A percentile compares a stretch with the other conserved stretches of the same genome.
phyloP scores from a whole-genome alignment of 352 stramenopile genomes.

The Phytopythium helicoides region DNA sequence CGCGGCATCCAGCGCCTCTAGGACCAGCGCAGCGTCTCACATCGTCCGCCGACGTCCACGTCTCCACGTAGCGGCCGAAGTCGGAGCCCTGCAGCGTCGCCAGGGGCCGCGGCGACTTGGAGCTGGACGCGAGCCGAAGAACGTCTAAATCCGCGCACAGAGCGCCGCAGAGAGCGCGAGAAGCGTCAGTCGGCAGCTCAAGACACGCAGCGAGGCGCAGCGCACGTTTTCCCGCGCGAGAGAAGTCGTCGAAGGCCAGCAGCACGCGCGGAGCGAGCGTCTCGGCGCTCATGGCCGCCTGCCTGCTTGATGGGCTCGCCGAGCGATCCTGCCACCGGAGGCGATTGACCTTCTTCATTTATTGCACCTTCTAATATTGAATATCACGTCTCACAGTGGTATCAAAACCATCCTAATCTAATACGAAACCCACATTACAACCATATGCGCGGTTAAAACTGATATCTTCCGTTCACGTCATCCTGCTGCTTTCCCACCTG shows the following conservation, averaged over 20 bases:
- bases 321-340: too few relatives aligned
- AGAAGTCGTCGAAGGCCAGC: conserved; percentile 74
- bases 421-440: too few relatives aligned
- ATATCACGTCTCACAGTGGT: too few relatives aligned
- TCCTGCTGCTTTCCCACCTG: too few relatives aligned
- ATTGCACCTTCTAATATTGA: too few relatives aligned
- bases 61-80: conserved; percentile 9
- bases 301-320: too few relatives aligned
- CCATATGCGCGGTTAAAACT: too few relatives aligned
- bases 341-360: too few relatives aligned
- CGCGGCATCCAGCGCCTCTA: too few relatives aligned
- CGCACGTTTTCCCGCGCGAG: conserved; percentile 54
- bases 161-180: background rate
- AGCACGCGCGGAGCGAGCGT: conserved; percentile 31
- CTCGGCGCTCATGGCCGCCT: background rate
- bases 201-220: background rate
- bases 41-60: background rate
- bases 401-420: too few relatives aligned
- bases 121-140: conserved; percentile 24
- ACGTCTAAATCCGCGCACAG: conserved; percentile 19
- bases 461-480: too few relatives aligned
- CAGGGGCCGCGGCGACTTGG: conserved; percentile 11
- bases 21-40: too few relatives aligned
- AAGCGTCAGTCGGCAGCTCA: background rate
- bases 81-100: background rate